Evolutionary conservation across 192 early-diverging fungal genomes (phyloP), one percentile per base, ranked within the genome.

Genomic region (Podila clonocystis): DNA sequence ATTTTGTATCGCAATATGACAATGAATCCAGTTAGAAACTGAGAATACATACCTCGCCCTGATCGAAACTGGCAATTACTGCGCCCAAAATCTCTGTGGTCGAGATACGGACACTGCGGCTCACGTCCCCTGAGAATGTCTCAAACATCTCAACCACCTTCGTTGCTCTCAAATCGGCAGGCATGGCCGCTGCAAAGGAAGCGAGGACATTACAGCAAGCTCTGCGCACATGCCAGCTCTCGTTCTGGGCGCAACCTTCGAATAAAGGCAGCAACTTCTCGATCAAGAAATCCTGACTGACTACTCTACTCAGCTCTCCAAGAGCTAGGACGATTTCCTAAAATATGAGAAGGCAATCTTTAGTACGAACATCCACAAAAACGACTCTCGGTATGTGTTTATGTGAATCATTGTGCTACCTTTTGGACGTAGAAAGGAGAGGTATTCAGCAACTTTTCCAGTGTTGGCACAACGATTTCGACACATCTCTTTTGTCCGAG

Each of bases 151-250:
- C 85, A 20, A 85, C 80, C 0, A 84, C 87, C 9, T 85, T 70
- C 7, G 63, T 67, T 2, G 77, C 62, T 48, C 82, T 86, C 68
- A 85, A 63, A 20, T 90, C 89, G 12, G 58, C 49, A 6, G 87
- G 86, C 30, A 90, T 61, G 5, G 85, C 84, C 19, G 62, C 71
- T 58, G 86, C 85, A 34, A 90, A 69, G 30, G 80, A 68, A 1
- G 87, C 83, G 15, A 90, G 63, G 1, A 86, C 75, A 17, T 85
- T 73, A n/a, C 85, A 82, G 48, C 87, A 89, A 5, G 89, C 86
- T 17, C 86, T 79, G 52, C 89, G 85, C 22, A 89, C 85, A 55
- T 90, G 89, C 89, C 89, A 90, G 45, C 86, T 90, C 5, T 84
- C 76, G 62, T 90, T 87, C 29, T 73, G 80, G 24, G 83, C 78